Conservation (phyloP, 768 basidiomycete species). For the Crucibulum laeve region DNA sequence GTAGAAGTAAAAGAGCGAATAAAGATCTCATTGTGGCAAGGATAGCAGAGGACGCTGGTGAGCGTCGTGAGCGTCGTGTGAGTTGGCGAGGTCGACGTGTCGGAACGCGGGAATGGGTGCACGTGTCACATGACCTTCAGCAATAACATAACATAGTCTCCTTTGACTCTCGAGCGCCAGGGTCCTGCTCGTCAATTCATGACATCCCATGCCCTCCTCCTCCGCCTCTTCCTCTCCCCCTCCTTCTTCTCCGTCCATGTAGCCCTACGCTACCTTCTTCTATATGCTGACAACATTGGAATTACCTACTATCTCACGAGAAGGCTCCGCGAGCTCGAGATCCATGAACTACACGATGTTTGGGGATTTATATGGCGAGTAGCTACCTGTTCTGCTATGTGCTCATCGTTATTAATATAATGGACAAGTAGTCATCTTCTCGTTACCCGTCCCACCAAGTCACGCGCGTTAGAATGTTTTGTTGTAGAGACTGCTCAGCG, state of each 20-base stretch:
- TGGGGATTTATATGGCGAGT: constrained; percentile 87
- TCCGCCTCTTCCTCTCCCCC: constrained; percentile 89
- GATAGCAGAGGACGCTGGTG: constrained; percentile 8
- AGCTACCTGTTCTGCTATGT: constrained; percentile 10
- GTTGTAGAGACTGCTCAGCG: constrained; percentile 84
- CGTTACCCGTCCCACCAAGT: constrained; percentile 87
- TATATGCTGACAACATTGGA: constrained; percentile 84
- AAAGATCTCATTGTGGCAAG: constrained; percentile 19
- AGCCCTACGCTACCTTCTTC: constrained; percentile 80
- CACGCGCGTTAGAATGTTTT: constrained; percentile 91
- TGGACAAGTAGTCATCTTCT: constrained; percentile 73
- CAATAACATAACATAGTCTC: background rate
- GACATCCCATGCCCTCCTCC: constrained; percentile 79
- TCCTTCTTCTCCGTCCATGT: constrained; percentile 93
- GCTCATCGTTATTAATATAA: constrained; percentile 8
- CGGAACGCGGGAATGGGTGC: too few relatives aligned
- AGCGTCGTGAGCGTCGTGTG: constrained; percentile 7
- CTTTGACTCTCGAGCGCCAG: background rate
- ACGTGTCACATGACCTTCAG: too few relatives aligned
- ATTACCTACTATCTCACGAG: constrained; percentile 88
- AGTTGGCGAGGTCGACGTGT: background rate
- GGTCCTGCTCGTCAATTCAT: constrained; percentile 19
- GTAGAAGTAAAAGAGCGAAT: constrained; percentile 22
- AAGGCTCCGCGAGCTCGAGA: constrained; percentile 64
- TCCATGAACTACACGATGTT: constrained; percentile 72